Evolutionary conservation across 2,329 filamentous ascomycete species (phyloP).

Genomic region (Rasamsonia emersonii): DNA sequence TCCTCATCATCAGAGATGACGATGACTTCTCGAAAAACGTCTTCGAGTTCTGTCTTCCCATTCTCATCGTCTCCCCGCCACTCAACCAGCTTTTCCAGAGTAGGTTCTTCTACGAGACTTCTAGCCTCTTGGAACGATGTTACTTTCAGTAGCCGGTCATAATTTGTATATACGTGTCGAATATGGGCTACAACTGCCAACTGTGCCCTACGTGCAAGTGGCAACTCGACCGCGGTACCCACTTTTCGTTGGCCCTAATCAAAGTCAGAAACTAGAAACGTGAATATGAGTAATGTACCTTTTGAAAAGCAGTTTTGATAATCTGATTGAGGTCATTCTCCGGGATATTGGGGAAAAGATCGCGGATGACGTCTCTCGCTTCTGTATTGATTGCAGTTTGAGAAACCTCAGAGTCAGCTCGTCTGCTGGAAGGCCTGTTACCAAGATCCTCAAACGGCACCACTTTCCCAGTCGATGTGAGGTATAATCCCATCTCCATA

Average conservation of each 20-base stretch:
- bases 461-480: slow-evolving; percentile 40
- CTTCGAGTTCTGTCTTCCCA: slow-evolving; percentile 47
- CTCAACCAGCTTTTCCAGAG: slow-evolving; percentile 49
- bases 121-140: slow-evolving; percentile 48
- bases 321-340: slow-evolving; percentile 49
- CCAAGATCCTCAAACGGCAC: slow-evolving; percentile 27
- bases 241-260: slow-evolving; percentile 47
- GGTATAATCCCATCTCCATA: slow-evolving; percentile 37
- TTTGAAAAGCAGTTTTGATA: slow-evolving; percentile 52
- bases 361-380: slow-evolving; percentile 50
- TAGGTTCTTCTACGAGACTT: slow-evolving; percentile 45
- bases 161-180: slow-evolving; percentile 54
- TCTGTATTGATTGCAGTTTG: slow-evolving; percentile 46
- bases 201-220: slow-evolving; percentile 50
- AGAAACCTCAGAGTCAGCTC: slow-evolving; percentile 23
- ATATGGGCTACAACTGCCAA: slow-evolving; percentile 55
- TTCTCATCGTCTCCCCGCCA: slow-evolving; percentile 55
- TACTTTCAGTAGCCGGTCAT: slow-evolving; percentile 49
- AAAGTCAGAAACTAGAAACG: slow-evolving; percentile 13
- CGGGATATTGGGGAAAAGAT: slow-evolving; percentile 56
- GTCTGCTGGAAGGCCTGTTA: slow-evolving; percentile 15
- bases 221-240: slow-evolving; percentile 47
- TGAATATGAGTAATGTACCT: slow-evolving; percentile 33
- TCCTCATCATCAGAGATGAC: slow-evolving; percentile 56
- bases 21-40: slow-evolving; percentile 56